Conservation (phyloP, 768 basidiomycete species). For the Vararia minispora region DNA sequence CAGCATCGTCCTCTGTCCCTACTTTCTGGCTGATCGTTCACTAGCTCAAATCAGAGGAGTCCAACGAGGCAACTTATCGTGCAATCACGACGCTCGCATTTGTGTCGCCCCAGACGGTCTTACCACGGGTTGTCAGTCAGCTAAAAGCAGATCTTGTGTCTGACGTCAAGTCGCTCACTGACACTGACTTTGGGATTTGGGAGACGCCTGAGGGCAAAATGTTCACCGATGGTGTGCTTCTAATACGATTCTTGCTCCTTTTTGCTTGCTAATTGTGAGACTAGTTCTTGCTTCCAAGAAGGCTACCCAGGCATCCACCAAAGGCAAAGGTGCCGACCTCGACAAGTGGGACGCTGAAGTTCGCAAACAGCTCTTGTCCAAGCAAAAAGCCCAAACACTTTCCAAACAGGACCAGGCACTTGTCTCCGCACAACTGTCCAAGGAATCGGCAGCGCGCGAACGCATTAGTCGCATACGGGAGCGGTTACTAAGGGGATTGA, state of each 20-base stretch:
- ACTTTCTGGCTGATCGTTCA: not conserved
- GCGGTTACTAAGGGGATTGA: slow-evolving; percentile 53
- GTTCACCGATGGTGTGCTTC: slow-evolving; percentile 62
- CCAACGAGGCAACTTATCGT: slow-evolving; percentile 52
- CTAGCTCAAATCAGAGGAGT: slow-evolving; percentile 3
- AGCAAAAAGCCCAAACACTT: slow-evolving; percentile 53
- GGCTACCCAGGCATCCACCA: slow-evolving; percentile 37
- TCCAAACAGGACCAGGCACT: slow-evolving; percentile 81
- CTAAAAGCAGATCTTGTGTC: slow-evolving; percentile 56
- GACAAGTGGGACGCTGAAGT: slow-evolving; percentile 94
- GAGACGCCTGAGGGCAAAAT: slow-evolving; percentile 70
- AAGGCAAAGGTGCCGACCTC: slow-evolving; percentile 83
- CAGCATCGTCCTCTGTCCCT: not conserved
- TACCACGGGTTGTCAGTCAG: slow-evolving; percentile 64
- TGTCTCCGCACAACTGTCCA: slow-evolving; percentile 74
- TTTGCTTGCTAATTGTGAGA: not conserved
- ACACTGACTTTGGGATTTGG: slow-evolving; percentile 78
- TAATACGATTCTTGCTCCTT: not conserved
- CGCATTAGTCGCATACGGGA: slow-evolving; percentile 44
- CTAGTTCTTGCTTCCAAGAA: slow-evolving; percentile 58
- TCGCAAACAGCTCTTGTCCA: slow-evolving; percentile 72
- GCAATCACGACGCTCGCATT: slow-evolving; percentile 73
- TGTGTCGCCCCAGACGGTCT: slow-evolving; percentile 55
- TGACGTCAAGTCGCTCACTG: slow-evolving; percentile 46
- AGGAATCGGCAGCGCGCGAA: slow-evolving; percentile 60